phyloP scores from a whole-genome alignment of 495 filamentous ascomycete species.

The Neurospora sp. region DNA sequence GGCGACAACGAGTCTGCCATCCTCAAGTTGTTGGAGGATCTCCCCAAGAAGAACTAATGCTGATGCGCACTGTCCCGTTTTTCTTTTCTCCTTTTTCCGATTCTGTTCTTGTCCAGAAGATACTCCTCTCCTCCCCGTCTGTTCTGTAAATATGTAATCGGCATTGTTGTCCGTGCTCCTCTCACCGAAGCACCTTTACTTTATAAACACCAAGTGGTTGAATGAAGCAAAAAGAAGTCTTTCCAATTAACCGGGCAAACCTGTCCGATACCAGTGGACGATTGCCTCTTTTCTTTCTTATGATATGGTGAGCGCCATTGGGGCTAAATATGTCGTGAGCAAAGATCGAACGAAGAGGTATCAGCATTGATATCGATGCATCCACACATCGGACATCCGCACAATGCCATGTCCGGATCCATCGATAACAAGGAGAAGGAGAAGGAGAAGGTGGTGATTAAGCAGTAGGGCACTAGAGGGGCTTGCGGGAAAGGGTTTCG shows the following conservation, averaged over 20 bases:
- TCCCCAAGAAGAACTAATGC: constrained; percentile 40
- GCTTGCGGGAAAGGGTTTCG: neutral
- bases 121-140: constrained; percentile 5
- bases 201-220: neutral
- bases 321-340: neutral
- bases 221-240: neutral
- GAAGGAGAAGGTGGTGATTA: neutral
- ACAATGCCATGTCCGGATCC: neutral
- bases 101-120: neutral
- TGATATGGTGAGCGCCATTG: neutral
- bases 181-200: neutral
- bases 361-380: neutral
- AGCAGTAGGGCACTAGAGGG: neutral
- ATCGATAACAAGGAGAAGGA: neutral
- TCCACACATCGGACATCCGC: neutral
- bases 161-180: neutral
- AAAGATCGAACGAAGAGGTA: neutral
- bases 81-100: neutral
- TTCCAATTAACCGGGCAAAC: neutral
- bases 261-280: neutral
- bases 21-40: constrained; percentile 56
- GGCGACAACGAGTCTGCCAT: constrained; percentile 79
- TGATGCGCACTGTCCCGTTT: neutral
- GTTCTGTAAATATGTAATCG: neutral
- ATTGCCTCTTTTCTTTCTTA: neutral